Percentiles rank a stretch among this genome's conserved stretches.
Conservation (phyloP, 31 red algal genomes). For the Endocladia muricata region DNA sequence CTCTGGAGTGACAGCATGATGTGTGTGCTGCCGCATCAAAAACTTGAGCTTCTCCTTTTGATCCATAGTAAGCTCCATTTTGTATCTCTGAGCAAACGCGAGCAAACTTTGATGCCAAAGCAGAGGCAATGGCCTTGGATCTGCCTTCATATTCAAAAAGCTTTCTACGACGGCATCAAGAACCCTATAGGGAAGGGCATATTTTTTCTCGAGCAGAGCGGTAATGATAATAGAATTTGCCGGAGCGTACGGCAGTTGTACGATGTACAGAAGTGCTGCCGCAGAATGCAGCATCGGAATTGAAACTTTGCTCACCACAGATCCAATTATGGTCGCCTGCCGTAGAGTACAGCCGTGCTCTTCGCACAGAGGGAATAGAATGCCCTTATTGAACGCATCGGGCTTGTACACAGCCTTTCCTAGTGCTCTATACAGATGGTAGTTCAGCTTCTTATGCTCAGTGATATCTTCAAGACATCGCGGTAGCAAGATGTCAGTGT, state of each 20-base stretch:
- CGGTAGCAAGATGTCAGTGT: conserved; percentile 74
- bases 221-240: conserved; percentile 75
- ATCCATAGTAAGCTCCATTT: conserved; percentile 68
- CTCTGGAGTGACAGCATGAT: conserved; percentile 84
- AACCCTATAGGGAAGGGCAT: conserved; percentile 87
- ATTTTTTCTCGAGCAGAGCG: conserved; percentile 94
- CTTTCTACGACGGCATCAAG: conserved; percentile 81
- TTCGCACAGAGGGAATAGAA: conserved; percentile 87
- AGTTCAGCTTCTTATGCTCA: conserved; percentile 89
- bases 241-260: conserved; percentile 72
- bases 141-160: conserved; percentile 68
- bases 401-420: conserved; percentile 97
- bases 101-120: conserved; percentile 89
- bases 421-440: conserved; percentile 89
- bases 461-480: conserved; percentile 84
- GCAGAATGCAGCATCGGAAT: conserved; percentile 99
- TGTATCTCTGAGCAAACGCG: conserved; percentile 86
- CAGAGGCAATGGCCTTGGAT: conserved; percentile 63
- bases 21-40: conserved; percentile 75
- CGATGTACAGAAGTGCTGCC: conserved; percentile 76
- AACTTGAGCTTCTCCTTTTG: conserved; percentile 86
- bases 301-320: conserved; percentile 71
- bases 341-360: conserved; percentile 68
- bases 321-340: conserved; percentile 87
- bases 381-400: conserved; percentile 94